Percentiles rank a stretch among this genome's conserved stretches.
Conservation (phyloP, 2,329 filamentous ascomycete species). For the Fonsecaea multimorphosa region DNA sequence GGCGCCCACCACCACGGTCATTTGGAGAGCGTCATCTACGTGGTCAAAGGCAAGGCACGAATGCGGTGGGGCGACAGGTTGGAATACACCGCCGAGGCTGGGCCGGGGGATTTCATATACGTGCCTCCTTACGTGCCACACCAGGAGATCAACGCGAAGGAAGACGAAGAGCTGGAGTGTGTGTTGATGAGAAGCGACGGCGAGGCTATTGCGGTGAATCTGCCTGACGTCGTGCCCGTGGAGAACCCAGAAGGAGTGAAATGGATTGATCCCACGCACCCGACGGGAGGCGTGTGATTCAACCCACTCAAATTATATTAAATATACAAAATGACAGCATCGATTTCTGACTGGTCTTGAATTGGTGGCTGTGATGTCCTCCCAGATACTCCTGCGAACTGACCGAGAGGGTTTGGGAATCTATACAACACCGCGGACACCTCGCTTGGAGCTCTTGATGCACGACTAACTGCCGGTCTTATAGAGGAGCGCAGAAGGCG, state of each 20-base stretch:
- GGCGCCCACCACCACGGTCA: slow-evolving; percentile 55
- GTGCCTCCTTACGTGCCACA: slow-evolving; percentile 55
- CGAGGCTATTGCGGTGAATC: slow-evolving; percentile 54
- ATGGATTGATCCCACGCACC: slow-evolving; percentile 55
- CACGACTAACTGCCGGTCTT: background rate
- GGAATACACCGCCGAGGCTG: slow-evolving; percentile 54
- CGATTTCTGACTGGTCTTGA: background rate
- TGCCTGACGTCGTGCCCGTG: slow-evolving; percentile 51
- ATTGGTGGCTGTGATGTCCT: background rate
- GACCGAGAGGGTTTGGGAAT: too few relatives aligned
- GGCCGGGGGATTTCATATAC: slow-evolving; percentile 56
- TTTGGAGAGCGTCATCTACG: slow-evolving; percentile 55
- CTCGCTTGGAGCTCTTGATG: background rate
- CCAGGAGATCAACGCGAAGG: slow-evolving; percentile 55
- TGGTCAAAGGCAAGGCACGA: slow-evolving; percentile 52
- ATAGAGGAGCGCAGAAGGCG: background rate
- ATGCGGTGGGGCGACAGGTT: slow-evolving; percentile 56
- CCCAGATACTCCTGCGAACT: background rate
- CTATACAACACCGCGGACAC: background rate
- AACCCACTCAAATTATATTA: background rate
- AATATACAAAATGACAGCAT: background rate
- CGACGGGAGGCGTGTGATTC: slow-evolving; percentile 40
- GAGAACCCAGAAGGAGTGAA: slow-evolving; percentile 53
- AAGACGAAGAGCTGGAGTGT: slow-evolving; percentile 52
- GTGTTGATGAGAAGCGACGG: slow-evolving; percentile 52